Base-by-base conservation (phyloP, 352 stramenopile species). In the Pythium aquatile region DNA sequence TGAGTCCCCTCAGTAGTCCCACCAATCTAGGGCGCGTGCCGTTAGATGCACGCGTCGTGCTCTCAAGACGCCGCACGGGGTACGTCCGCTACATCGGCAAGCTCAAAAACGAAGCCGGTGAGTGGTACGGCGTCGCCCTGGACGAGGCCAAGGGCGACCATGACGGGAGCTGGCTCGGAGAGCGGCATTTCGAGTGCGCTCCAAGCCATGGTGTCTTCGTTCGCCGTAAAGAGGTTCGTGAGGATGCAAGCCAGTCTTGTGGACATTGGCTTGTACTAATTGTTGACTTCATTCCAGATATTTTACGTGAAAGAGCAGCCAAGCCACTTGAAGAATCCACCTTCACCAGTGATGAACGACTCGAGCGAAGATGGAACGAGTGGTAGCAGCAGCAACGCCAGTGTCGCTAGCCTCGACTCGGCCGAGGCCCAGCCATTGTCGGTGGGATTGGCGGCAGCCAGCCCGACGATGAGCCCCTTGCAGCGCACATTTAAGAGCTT, bases 101-200 rank as follows among this genome's bases (percentile, higher is more conserved):
- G 65, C 61, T 90, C 44, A 73, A 68, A 16, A 75, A 75, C 58
- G 79, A 85, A 32, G 69, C 68, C 0, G 81, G 81, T 44, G 81
- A 90, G 51, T 90, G 81, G 79, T 90, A 90, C 55, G 81, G 81
- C 55, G 72, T 90, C 39, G 81, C 72, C 3, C 66, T 90, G 30
- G 76, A 90, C 59, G 79, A 90, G 58, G 68, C 79, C 59, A 88
- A 85, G 63, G 81, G 81, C 35, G 72, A 87, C 37, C 66, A 75
- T 39, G 79, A 90, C 44, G 81, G 81, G 4, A 64, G 68, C n/a
- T 74, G 58, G 47, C 68, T 75, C 7, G 82, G 81, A 44, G 72
- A 85, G 17, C 69, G 76, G 20, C 83, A 83, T 63, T 90, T 90
- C 39, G 65, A 78, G 13, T 88, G 81, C 33, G 55, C 76, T 24